A percentile compares a stretch with the other conserved stretches of the same genome.
phyloP scores from a whole-genome alignment of 2,329 filamentous ascomycete genomes.

The Hortaea werneckii region DNA sequence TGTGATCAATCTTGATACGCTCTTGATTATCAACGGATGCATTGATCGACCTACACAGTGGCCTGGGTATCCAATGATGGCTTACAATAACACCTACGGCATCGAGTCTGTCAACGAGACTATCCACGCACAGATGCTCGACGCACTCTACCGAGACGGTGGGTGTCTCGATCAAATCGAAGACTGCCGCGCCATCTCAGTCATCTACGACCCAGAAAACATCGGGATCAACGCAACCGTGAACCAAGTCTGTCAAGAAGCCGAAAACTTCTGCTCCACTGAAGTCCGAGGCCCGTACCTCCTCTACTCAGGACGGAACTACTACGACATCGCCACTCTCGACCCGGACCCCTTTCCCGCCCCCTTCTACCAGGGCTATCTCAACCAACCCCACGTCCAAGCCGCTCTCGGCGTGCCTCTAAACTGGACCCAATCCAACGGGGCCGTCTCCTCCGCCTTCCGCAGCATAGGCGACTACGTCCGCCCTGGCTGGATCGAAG shows the following conservation, averaged over 20 bases:
- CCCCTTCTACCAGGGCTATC: conserved; percentile 42
- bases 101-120: conserved; percentile 38
- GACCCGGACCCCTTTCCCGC: conserved; percentile 29
- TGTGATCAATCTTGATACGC: conserved; percentile 33
- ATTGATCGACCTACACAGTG: conserved; percentile 42
- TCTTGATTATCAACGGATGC: conserved; percentile 44
- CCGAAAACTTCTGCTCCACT: conserved; percentile 36
- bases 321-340: conserved; percentile 48
- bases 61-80: conserved; percentile 39
- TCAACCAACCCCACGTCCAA: conserved; percentile 48
- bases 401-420: conserved; percentile 46
- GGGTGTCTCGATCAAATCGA: conserved; percentile 47
- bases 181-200: conserved; percentile 39
- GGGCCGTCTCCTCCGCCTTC: background rate
- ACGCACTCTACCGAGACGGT: conserved; percentile 34
- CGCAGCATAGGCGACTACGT: conserved; percentile 43
- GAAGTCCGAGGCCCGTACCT: conserved; percentile 39
- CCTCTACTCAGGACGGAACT: conserved; percentile 35
- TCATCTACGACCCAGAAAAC: conserved; percentile 41
- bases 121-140: conserved; percentile 35
- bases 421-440: conserved; percentile 40
- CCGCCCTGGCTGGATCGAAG: conserved; percentile 46
- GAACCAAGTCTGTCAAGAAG: conserved; percentile 34
- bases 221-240: conserved; percentile 29
- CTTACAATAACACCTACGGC: conserved; percentile 48